A percentile compares a stretch with the other conserved stretches of the same genome.
Conservation (phyloP, 768 basidiomycete genomes). For the Tylopilus cervinicoccineus region DNA sequence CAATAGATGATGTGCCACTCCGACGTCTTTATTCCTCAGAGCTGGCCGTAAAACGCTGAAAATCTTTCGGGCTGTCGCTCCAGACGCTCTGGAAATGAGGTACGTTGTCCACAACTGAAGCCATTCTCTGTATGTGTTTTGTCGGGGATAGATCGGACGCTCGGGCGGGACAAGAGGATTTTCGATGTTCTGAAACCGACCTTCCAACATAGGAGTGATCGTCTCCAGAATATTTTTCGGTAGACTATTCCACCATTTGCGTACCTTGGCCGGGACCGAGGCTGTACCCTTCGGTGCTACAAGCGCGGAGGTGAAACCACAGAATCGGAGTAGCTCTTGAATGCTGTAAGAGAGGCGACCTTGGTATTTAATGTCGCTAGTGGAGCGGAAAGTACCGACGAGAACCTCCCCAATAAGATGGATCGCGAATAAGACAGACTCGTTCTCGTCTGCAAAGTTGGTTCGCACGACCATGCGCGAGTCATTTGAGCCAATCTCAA, state of each 20-base stretch:
- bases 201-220: slow-evolving; percentile 77
- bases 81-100: slow-evolving; percentile 66
- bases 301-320: slow-evolving; percentile 78
- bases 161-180: slow-evolving; percentile 36
- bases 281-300: slow-evolving; percentile 48
- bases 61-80: slow-evolving; percentile 55
- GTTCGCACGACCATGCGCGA: slow-evolving; percentile 66
- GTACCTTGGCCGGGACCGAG: slow-evolving; percentile 59
- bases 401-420: slow-evolving; percentile 85
- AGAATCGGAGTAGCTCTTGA: slow-evolving; percentile 85
- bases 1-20: slow-evolving; percentile 87
- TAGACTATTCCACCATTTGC: slow-evolving; percentile 73
- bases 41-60: slow-evolving; percentile 78
- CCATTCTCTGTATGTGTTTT: slow-evolving; percentile 93
- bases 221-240: slow-evolving; percentile 85
- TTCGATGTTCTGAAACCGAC: slow-evolving; percentile 54
- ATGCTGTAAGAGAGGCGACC: slow-evolving; percentile 85
- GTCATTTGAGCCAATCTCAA: slow-evolving; percentile 59
- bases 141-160: slow-evolving; percentile 76
- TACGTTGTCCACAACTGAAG: slow-evolving; percentile 84
- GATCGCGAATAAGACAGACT: slow-evolving; percentile 74
- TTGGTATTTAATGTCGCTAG: slow-evolving; percentile 92
- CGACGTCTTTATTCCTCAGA: slow-evolving; percentile 83
- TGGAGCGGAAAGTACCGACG: slow-evolving; percentile 86
- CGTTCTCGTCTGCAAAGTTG: slow-evolving; percentile 78